Base-by-base conservation (phyloP, 1,139 yeast genomes). In the Wickerhamomyces sp. region DNA sequence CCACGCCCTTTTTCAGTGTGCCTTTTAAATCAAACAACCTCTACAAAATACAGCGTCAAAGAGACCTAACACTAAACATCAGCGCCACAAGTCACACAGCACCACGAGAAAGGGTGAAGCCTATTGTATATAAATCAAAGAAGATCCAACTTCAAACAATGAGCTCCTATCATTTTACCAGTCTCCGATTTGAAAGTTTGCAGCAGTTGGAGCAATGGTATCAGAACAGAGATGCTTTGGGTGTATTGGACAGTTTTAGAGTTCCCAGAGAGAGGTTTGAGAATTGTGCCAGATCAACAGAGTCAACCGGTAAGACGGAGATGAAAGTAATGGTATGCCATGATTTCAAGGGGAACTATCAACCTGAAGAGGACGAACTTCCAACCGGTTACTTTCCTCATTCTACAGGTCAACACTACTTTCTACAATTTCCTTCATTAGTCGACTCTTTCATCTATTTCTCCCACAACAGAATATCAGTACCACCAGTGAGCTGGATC, bases 401-500 rank as follows among this genome's bases (percentile, higher is more conserved):
- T 36, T 44, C 50, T 1, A 40, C 45, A 7, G 65, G 66, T 1
- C 25, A 30, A 6, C 59, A 61, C 29, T 64, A 64, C 36, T 52
- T 47, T 32, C 37, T 65, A 5, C 66, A 61, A 33, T 64, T 54
- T 36, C 68, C 69, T 1, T 52, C 57, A 10, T 39, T 62, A 12
- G 47, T 61, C 12, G 66, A 61, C 36, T 43, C 46, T 4, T 64
- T 64, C 39, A 51, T 64, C 12, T 65, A 65, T 41, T 64, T 64
- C 41, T 55, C 64, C 2, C 69, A 64, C 39, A 57, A 60, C 36
- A 38, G 61, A 23, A 41, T 64, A 9, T 42, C 57, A 7, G 47
- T 65, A 0, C 70, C 70, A 2, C 66, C 69, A 4, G 60, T 55
- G 1, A 35, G 51, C 2, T 65, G 70, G 69, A 54, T 58, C 10